phyloP scores from a whole-genome alignment of 2,329 filamentous ascomycete genomes.

The Polytolypa hystricis region DNA sequence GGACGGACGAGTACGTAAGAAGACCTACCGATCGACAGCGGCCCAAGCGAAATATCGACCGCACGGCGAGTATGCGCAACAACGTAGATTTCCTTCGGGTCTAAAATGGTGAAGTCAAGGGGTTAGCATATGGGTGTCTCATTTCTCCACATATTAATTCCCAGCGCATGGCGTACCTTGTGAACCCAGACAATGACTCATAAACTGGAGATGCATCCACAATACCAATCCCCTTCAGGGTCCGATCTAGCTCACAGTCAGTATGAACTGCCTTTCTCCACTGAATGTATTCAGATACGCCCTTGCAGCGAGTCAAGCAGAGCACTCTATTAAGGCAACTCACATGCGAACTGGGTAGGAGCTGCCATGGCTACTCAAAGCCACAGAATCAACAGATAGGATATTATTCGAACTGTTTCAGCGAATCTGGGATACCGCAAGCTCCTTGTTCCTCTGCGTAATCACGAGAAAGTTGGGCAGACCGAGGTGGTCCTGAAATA shows the following conservation, averaged over 20 bases:
- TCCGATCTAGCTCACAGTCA: constrained; percentile 52
- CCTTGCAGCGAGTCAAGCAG: background rate
- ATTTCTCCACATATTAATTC: constrained; percentile 11
- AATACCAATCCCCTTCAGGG: constrained; percentile 90
- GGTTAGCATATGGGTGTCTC: constrained; percentile 3
- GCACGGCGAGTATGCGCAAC: constrained; percentile 89
- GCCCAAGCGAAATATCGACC: constrained; percentile 96
- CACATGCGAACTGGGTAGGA: constrained; percentile 86
- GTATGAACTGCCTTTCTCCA: constrained; percentile 3
- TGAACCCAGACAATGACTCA: constrained; percentile 69
- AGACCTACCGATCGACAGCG: constrained; percentile 58
- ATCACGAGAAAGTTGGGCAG: too few species aligned
- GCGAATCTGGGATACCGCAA: too few species aligned
- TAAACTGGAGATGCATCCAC: constrained; percentile 87
- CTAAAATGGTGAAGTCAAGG: constrained; percentile 39
- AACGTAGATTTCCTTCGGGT: constrained; percentile 89
- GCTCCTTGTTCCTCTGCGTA: too few species aligned
- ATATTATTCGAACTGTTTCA: too few species aligned
- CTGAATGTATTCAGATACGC: background rate
- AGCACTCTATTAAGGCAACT: constrained; percentile 16
- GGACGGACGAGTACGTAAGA: background rate
- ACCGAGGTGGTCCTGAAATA: too few species aligned
- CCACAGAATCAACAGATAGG: constrained; percentile 57
- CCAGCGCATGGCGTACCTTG: constrained; percentile 36
- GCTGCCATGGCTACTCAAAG: constrained; percentile 91